phyloP scores from a whole-genome alignment of 2,329 filamentous ascomycete genomes.

The Blastomyces gilchristii region DNA sequence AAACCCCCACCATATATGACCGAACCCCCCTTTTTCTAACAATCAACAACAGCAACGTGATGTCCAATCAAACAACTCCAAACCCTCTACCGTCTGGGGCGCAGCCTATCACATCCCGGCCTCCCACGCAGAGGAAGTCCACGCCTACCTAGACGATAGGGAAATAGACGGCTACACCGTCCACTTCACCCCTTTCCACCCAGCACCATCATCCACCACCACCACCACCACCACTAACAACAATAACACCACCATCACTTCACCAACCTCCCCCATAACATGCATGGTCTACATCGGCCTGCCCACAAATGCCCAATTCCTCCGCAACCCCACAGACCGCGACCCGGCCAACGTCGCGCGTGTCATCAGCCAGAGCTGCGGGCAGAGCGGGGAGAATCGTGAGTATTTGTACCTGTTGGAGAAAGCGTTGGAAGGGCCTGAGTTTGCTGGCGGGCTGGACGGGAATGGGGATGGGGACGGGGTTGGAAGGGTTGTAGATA shows the following conservation, averaged over 20 bases:
- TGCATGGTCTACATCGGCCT: conserved; percentile 89
- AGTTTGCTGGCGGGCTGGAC: conserved; percentile 63
- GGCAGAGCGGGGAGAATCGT: conserved; percentile 78
- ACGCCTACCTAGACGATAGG: conserved; percentile 83
- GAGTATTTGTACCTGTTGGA: conserved; percentile 84
- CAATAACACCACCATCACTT: conserved; percentile 2
- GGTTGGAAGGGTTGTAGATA: conserved; percentile 63
- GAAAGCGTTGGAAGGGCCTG: conserved; percentile 59
- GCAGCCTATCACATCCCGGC: conserved; percentile 77
- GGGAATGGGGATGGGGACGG: conserved; percentile 59
- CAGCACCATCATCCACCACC: conserved; percentile 35
- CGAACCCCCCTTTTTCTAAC: background rate
- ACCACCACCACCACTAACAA: conserved; percentile 17
- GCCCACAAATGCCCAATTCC: conserved; percentile 84
- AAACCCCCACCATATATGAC: background rate
- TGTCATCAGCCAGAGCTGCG: conserved; percentile 66
- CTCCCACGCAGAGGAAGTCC: conserved; percentile 65
- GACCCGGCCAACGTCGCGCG: conserved; percentile 66
- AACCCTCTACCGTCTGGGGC: conserved; percentile 60
- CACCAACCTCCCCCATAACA: conserved; percentile 28
- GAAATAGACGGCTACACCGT: conserved; percentile 97
- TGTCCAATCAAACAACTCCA: conserved; percentile 24
- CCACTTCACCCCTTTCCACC: conserved; percentile 77
- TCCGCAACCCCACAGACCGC: conserved; percentile 47
- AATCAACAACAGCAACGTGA: conserved; percentile 23